Evolutionary conservation across 2,329 filamentous ascomycete species (phyloP).

Genomic region (Cercospora beticola): DNA sequence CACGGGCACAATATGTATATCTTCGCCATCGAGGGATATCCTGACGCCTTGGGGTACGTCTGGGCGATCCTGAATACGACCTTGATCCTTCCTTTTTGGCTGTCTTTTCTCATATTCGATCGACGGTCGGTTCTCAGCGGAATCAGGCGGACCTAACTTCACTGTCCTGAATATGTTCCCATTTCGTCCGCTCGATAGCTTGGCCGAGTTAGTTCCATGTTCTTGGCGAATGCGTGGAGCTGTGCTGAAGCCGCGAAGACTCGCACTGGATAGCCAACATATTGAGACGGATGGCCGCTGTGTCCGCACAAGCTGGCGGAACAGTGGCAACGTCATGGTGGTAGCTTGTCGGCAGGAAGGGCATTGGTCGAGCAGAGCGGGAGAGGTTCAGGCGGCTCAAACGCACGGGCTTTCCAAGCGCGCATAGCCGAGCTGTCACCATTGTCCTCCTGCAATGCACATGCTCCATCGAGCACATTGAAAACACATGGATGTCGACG

Average conservation of each 20-base stretch:
- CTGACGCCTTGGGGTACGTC: neutral
- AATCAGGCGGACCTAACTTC: neutral
- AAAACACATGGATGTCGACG: conserved; percentile 60
- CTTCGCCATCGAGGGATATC: conserved; percentile 1
- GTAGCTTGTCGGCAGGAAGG: neutral
- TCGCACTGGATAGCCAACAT: neutral
- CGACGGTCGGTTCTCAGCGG: neutral
- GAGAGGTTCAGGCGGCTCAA: neutral
- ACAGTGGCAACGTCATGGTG: conserved; percentile 6
- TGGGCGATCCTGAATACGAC: neutral
- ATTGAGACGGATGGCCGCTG: neutral
- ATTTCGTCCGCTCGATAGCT: neutral
- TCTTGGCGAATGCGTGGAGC: neutral
- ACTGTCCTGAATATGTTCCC: neutral
- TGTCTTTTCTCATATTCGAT: neutral
- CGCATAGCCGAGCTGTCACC: neutral
- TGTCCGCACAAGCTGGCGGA: conserved; percentile 3
- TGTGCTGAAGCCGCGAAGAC: neutral
- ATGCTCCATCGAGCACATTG: conserved; percentile 4
- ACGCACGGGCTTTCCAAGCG: neutral
- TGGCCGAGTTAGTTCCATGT: neutral
- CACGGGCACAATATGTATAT: conserved; percentile 29
- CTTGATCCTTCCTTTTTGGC: neutral
- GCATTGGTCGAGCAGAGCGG: neutral
- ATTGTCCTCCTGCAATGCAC: neutral